These are phyloP conservation scores for Aspergillus kassunensis DNA, from an alignment of 495 filamentous ascomycete species.

Conservation along the genomic window DNA sequence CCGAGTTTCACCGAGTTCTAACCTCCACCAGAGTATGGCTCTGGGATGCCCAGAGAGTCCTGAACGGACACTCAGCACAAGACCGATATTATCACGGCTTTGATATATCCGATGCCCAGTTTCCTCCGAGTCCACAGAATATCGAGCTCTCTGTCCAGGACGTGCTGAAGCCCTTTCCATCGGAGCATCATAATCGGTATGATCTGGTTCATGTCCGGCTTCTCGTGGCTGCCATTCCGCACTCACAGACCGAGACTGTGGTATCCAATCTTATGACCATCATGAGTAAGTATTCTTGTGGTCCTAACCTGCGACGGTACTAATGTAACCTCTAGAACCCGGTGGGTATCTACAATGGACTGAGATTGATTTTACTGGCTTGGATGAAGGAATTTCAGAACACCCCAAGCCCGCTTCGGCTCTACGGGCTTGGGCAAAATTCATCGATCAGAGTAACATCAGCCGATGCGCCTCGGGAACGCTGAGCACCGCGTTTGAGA, in stretches of 20 bases:
- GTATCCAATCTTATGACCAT: slow-evolving; percentile 25
- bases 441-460: background rate
- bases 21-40: slow-evolving; percentile 35
- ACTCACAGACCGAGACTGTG: slow-evolving; percentile 17
- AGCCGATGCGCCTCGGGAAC: background rate
- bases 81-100: slow-evolving; percentile 26
- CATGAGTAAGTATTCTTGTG: slow-evolving; percentile 25
- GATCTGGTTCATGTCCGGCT: slow-evolving; percentile 36
- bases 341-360: slow-evolving; percentile 38
- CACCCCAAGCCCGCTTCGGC: background rate
- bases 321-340: slow-evolving; percentile 14
- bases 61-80: background rate
- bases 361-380: slow-evolving; percentile 24
- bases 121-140: slow-evolving; percentile 11
- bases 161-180: slow-evolving; percentile 26
- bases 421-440: background rate
- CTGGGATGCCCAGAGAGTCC: slow-evolving; percentile 12
- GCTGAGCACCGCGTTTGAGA: background rate
- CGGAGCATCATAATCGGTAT: slow-evolving; percentile 24
- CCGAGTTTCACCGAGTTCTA: no score
- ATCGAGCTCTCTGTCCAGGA: slow-evolving; percentile 28
- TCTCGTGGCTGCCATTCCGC: slow-evolving; percentile 24
- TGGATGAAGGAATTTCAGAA: background rate
- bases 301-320: background rate
- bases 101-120: slow-evolving; percentile 33